Conservation (phyloP, 2,329 filamentous ascomycete species). For the Zopfia rhizophila region DNA sequence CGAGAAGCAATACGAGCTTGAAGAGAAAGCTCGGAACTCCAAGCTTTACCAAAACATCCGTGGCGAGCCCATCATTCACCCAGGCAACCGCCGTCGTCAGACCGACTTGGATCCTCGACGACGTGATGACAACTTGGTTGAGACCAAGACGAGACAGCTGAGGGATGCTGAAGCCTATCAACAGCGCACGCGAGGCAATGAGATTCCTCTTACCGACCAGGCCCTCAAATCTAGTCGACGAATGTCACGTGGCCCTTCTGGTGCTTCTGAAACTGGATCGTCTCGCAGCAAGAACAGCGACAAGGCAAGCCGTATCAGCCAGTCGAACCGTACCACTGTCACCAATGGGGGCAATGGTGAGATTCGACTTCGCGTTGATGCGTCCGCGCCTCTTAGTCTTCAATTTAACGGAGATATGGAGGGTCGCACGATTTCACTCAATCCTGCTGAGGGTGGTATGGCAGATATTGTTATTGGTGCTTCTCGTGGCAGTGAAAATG, state of each 20-base stretch:
- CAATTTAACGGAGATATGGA: slow-evolving; percentile 52
- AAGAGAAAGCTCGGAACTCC: slow-evolving; percentile 23
- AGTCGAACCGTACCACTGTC: slow-evolving; percentile 38
- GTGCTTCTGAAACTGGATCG: slow-evolving; percentile 41
- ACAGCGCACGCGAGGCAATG: slow-evolving; percentile 38
- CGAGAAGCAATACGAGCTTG: slow-evolving; percentile 30
- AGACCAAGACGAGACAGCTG: slow-evolving; percentile 27
- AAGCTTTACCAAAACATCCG: slow-evolving; percentile 15
- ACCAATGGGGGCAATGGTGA: slow-evolving; percentile 41
- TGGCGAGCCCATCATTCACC: slow-evolving; percentile 17
- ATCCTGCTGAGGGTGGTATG: slow-evolving; percentile 47
- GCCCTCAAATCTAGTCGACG: slow-evolving; percentile 40
- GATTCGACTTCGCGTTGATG: slow-evolving; percentile 48
- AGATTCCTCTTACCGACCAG: slow-evolving; percentile 37
- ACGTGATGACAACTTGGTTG: slow-evolving; percentile 28
- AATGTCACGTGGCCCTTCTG: slow-evolving; percentile 36
- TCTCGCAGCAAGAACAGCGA: slow-evolving; percentile 39
- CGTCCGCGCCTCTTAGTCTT: slow-evolving; percentile 43
- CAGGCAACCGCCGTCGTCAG: slow-evolving; percentile 30
- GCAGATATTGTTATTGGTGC: slow-evolving; percentile 48
- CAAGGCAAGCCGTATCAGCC: slow-evolving; percentile 35
- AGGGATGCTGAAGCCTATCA: slow-evolving; percentile 43
- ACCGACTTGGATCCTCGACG: slow-evolving; percentile 34
- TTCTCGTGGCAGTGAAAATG: slow-evolving; percentile 33
- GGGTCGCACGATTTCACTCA: slow-evolving; percentile 46